Evolutionary conservation across 495 filamentous ascomycete species (phyloP).

Genomic region (Neurospora sp.): DNA sequence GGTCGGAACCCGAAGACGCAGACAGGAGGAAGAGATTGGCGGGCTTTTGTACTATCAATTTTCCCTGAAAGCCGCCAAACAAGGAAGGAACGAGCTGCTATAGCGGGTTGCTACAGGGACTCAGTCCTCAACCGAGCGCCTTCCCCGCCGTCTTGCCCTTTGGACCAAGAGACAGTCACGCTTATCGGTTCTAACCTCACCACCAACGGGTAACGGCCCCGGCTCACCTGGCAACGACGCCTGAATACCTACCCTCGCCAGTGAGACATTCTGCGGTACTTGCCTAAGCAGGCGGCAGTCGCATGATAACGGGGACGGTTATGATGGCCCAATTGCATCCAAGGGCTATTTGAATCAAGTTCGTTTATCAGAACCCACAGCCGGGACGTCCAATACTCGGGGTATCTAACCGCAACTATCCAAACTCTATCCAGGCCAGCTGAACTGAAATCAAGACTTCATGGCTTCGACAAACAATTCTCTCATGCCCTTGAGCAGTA

Average conservation of each 20-base stretch:
- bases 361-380: neutral
- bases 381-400: neutral
- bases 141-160: neutral
- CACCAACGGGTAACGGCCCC: neutral
- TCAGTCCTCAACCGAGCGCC: neutral
- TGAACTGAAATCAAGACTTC: conserved; percentile 26
- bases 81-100: neutral
- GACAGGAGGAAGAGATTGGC: neutral
- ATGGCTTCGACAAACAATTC: conserved; percentile 62
- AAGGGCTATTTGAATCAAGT: neutral
- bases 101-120: neutral
- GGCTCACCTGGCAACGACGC: neutral
- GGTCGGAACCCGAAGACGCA: neutral
- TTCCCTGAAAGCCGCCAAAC: neutral
- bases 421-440: neutral
- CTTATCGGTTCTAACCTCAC: neutral
- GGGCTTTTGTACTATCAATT: neutral
- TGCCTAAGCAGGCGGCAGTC: neutral
- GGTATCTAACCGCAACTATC: neutral
- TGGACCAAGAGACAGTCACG: neutral
- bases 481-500: conserved; percentile 86
- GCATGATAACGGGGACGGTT: neutral
- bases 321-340: neutral
- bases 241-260: neutral
- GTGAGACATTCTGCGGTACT: neutral